Evolutionary conservation across 2,329 filamentous ascomycete genomes (phyloP), one percentile per base, ranked within the genome.

Genomic region (Colletotrichum shisoi): DNA sequence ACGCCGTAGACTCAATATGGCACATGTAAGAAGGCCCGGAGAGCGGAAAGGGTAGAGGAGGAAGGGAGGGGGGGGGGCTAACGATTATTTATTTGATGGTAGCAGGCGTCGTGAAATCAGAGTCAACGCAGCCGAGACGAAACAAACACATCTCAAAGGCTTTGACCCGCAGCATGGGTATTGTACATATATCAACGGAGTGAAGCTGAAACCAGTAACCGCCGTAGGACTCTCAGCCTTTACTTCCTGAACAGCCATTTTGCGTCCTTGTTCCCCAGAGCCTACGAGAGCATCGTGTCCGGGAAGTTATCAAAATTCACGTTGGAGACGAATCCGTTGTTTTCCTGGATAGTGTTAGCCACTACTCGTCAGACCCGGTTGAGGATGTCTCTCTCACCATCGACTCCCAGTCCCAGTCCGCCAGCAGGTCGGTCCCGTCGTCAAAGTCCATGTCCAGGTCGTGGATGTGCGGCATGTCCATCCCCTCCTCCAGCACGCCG

Each of bases 381-480:
- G 74, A 74, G 63, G 71, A 73, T 31, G 27, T 31, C 27, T 31
- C 69, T 71, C 67, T 74, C 75, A 81, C 44, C 79, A 70, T 48
- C 12, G 76, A 72, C 7, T 74, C 74, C 70, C 71, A 73, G 1
- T 70, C 71, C 74, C 73, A 76, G 19, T 74, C 74, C 2, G 68
- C 69, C 66, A 74, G 69, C 71, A 73, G 71, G 31, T 67, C 58
- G 24, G 62, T 57, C 0, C 61, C 62, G 11, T 42, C 49, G 6
- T 68, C 66, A 31, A 68, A 70, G 17, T 59, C 65, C 45, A 67
- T 62, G 1, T 66, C 68, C 11, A 71, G 17, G 7, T 62, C 62
- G 39, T 68, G 51, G 42, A 65, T 27, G 3, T 59, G 62, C n/a
- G 37, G 39, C 19, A 48, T 58, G 4, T 5, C 42, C 3, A 57